Conservation (phyloP, 1,284 basidiomycete genomes). For the Chiua sp. region DNA sequence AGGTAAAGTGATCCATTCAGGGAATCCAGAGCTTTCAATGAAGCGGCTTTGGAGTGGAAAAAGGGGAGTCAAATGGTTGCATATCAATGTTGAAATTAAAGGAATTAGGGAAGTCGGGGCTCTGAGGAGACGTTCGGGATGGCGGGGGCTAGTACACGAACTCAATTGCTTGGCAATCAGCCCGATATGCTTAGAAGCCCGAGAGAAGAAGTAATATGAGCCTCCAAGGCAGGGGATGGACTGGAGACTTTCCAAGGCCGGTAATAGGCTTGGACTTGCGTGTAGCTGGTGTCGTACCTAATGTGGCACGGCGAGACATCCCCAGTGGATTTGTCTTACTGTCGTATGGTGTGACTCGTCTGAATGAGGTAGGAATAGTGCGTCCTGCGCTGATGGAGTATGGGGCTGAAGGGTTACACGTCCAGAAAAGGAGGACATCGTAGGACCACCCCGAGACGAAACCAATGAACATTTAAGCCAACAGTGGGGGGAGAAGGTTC, state of each 20-base stretch:
- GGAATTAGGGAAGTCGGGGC: conserved; percentile 28
- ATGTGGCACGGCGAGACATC: conserved; percentile 47
- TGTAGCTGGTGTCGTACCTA: conserved; percentile 40
- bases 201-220: conserved; percentile 73
- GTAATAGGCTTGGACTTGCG: conserved; percentile 34
- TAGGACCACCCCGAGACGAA: conserved; percentile 68
- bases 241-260: conserved; percentile 30
- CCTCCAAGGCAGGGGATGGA: conserved; percentile 41
- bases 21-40: conserved; percentile 42
- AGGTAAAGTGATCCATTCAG: conserved; percentile 45
- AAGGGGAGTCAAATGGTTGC: conserved; percentile 52
- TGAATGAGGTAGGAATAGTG: conserved; percentile 45
- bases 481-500: conserved; percentile 81
- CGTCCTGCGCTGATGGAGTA: conserved; percentile 48
- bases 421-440: conserved; percentile 52
- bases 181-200: conserved; percentile 82
- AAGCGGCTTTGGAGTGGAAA: conserved; percentile 65
- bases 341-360: conserved; percentile 43
- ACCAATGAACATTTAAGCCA: conserved; percentile 64
- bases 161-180: conserved; percentile 84
- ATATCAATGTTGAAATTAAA: conserved; percentile 12
- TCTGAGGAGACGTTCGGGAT: conserved; percentile 31
- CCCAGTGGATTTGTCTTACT: conserved; percentile 29
- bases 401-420: conserved; percentile 53
- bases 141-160: conserved; percentile 42